Evolutionary conservation across 169 alveolate species (phyloP), one percentile per base, ranked within the genome.

Genomic region (Eimeria brunetti): DNA sequence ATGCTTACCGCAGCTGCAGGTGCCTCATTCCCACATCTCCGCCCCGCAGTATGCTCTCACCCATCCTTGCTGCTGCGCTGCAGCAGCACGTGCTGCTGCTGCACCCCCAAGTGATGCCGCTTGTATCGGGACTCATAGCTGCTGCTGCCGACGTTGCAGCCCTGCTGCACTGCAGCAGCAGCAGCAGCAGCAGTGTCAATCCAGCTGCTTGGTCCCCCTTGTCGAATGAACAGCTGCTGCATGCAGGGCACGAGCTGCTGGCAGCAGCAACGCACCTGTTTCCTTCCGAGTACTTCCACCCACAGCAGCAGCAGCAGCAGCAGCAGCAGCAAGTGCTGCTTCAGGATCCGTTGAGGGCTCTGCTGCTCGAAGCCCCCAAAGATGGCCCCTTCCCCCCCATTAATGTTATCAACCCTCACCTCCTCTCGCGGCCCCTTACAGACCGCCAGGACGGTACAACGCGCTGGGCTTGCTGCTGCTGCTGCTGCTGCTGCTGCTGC

Each of bases 31-130:
- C 71, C 33, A 16, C 91, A 1, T 56, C 92, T 20, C 44, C 60
- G 41, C 81, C 81, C 30, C 30, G 92, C 76, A 24, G 20, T n/a
- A 30, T 85, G 30, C 92, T 85, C 38, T 30, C 92, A 33, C 81
- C 67, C 24, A 33, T 85, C n/a, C 80, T 85, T 56, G 20, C 76
- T 56, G 62, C 49, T 41, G 92, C 81, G 27, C 81, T 85, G 49
- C 62, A 62, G 81, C 81, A 56, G n/a, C 92, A 41, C 81, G 92
- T 85, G 81, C 80, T 85, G 92, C 92, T 85, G 81, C 64, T 85
- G 64, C 92, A 85, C 33, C 92, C 92, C 81, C 92, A 85, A 41
- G 69, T 56, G 60, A 85, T 85, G 92, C 92, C 92, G 8, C 80
- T 85, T 18, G 44, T 62, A 20, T 33, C 64, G 51, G 80, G 80